phyloP scores from a whole-genome alignment of 1,139 yeast genomes.

The Hemisphaericaspora lyxosophila region DNA sequence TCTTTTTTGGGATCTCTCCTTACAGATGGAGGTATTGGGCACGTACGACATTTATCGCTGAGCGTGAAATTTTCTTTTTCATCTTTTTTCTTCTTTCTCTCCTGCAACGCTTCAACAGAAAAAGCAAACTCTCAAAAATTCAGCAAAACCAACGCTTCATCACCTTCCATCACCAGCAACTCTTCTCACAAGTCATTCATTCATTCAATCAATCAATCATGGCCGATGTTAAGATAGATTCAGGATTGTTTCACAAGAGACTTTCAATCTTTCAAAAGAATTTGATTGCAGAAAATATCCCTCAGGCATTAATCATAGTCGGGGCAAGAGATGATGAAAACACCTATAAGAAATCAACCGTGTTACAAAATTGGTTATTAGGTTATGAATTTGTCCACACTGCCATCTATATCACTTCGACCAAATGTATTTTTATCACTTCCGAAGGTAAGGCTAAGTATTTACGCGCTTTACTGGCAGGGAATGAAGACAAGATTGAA shows the following conservation, averaged over 20 bases:
- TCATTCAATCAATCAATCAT: conserved; percentile 13
- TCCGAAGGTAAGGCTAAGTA: conserved; percentile 88
- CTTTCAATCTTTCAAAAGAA: conserved; percentile 41
- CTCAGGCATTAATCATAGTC: conserved; percentile 64
- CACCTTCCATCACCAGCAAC: too few species aligned
- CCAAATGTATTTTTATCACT: conserved; percentile 67
- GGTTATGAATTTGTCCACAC: conserved; percentile 97
- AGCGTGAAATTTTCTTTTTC: not conserved
- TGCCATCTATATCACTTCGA: conserved; percentile 62
- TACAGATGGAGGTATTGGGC: too few species aligned
- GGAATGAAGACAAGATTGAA: conserved; percentile 49
- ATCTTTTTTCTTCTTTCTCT: too few species aligned
- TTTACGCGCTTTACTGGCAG: conserved; percentile 52
- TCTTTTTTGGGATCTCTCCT: too few species aligned
- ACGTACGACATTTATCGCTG: too few species aligned
- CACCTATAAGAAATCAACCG: conserved; percentile 87
- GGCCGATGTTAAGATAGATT: conserved; percentile 43
- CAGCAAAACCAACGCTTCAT: not conserved
- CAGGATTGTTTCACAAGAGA: conserved; percentile 39
- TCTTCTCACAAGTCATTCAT: not conserved
- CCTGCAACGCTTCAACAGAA: not conserved
- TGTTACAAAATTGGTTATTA: conserved; percentile 85
- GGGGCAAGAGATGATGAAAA: conserved; percentile 87
- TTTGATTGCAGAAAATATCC: conserved; percentile 43
- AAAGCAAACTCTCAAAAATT: too few species aligned